A percentile compares a stretch with the other conserved stretches of the same genome.
Evolutionary conservation across 805 yeast genomes (phyloP).

Genomic region (Wickerhamiella dianesei): DNA sequence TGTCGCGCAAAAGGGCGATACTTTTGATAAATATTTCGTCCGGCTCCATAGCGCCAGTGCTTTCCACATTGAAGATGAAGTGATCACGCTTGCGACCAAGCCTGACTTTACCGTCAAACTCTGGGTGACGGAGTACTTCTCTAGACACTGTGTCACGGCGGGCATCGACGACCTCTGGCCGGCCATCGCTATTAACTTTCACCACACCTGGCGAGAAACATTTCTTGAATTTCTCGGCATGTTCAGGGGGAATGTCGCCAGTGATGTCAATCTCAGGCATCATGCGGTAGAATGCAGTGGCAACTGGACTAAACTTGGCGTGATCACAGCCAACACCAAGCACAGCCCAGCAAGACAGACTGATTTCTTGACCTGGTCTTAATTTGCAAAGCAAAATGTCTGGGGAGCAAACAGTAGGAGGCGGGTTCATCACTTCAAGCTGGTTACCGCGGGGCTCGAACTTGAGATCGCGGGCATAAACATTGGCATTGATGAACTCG

Average conservation of each 20-base stretch:
- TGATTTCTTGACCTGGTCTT: constrained; percentile 94
- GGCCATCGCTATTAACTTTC: constrained; percentile 49
- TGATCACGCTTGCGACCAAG: constrained; percentile 86
- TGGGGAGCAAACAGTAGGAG: constrained; percentile 54
- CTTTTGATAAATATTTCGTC: constrained; percentile 90
- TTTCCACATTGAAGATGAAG: constrained; percentile 86
- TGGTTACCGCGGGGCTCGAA: constrained; percentile 91
- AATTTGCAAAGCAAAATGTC: constrained; percentile 81
- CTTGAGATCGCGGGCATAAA: constrained; percentile 78
- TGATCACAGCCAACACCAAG: constrained; percentile 90
- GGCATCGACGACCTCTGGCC: constrained; percentile 75
- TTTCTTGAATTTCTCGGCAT: constrained; percentile 65
- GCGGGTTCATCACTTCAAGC: constrained; percentile 52
- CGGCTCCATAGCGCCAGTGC: constrained; percentile 94
- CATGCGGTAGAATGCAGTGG: constrained; percentile 90
- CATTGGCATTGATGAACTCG: constrained; percentile 68
- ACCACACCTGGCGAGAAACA: constrained; percentile 93
- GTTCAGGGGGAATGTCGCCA: constrained; percentile 59
- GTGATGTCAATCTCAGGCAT: constrained; percentile 58
- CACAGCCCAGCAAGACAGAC: constrained; percentile 77
- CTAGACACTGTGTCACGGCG: constrained; percentile 94
- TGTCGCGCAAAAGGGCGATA: constrained; percentile 70
- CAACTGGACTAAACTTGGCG: constrained; percentile 94
- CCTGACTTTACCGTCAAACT: constrained; percentile 77
- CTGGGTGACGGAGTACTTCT: constrained; percentile 88